Conservation (phyloP, 1,284 basidiomycete species). For the Malassezia brasiliensis region DNA sequence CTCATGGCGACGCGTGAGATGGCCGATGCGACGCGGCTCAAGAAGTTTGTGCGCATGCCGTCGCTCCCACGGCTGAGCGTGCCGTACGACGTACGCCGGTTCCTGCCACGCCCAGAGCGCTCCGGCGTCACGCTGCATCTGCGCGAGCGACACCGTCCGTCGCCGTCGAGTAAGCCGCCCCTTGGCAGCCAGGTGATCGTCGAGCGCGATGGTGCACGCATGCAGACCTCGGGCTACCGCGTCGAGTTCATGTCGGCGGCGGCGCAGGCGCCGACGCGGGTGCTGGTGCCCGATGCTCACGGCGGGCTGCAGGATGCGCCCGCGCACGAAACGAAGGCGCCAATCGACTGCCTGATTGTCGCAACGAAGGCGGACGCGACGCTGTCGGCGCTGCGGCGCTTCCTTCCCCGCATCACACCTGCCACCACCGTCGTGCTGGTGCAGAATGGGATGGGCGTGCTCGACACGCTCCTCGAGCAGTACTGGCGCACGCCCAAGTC, state of each 20-base stretch:
- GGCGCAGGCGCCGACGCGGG: not conserved
- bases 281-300: conserved; percentile 19
- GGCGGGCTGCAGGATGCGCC: conserved; percentile 21
- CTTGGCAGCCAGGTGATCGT: not conserved
- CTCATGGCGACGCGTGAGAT: conserved; percentile 19
- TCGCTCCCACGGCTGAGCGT: conserved; percentile 23
- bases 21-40: not conserved
- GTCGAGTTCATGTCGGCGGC: conserved; percentile 23
- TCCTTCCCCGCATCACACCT: conserved; percentile 60
- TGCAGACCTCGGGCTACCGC: conserved; percentile 24
- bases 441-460: conserved; percentile 82
- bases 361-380: conserved; percentile 69
- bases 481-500: conserved; percentile 64
- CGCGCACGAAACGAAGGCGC: conserved; percentile 17
- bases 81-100: conserved; percentile 22
- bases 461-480: conserved; percentile 63
- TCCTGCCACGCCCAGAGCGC: conserved; percentile 21
- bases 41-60: not conserved
- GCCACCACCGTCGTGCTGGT: conserved; percentile 75
- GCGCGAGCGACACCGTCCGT: conserved; percentile 14
- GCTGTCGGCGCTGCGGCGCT: conserved; percentile 55
- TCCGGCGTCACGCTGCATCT: conserved; percentile 31
- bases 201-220: conserved; percentile 28
- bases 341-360: conserved; percentile 58
- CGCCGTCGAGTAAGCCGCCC: not conserved